A percentile compares a stretch with the other conserved stretches of the same genome.
phyloP scores from a whole-genome alignment of 352 stramenopile species.

The Phytophthora uliginosa region DNA sequence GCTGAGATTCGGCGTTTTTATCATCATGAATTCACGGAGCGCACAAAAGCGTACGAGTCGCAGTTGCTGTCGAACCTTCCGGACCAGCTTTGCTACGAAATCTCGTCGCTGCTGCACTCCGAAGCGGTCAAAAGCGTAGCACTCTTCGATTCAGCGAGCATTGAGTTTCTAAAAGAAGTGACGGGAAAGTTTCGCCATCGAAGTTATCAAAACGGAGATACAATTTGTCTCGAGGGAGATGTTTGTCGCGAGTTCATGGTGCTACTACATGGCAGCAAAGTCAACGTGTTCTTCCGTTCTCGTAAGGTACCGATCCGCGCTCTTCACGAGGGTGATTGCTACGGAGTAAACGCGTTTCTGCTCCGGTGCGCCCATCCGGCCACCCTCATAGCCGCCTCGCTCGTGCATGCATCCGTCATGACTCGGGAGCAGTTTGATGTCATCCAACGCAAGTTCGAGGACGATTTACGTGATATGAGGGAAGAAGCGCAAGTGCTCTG shows the following conservation, averaged over 20 bases:
- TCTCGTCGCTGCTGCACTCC: slow-evolving; percentile 77
- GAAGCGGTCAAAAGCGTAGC: slow-evolving; percentile 61
- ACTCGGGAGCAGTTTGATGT: slow-evolving; percentile 78
- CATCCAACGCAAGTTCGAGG: slow-evolving; percentile 67
- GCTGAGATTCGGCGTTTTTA: slow-evolving; percentile 81
- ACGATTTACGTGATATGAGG: slow-evolving; percentile 65
- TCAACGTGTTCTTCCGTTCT: slow-evolving; percentile 72
- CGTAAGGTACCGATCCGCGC: slow-evolving; percentile 60
- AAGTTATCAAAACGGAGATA: slow-evolving; percentile 79
- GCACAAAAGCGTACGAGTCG: slow-evolving; percentile 79
- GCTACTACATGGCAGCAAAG: slow-evolving; percentile 60
- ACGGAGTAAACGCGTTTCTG: slow-evolving; percentile 78
- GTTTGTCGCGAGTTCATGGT: slow-evolving; percentile 80
- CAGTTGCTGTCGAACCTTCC: slow-evolving; percentile 72
- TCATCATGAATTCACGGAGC: slow-evolving; percentile 65
- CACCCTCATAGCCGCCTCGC: slow-evolving; percentile 60
- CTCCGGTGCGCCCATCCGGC: slow-evolving; percentile 48
- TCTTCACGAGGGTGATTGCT: slow-evolving; percentile 74
- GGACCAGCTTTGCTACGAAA: slow-evolving; percentile 80
- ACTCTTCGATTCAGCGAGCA: slow-evolving; percentile 72
- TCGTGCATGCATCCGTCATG: slow-evolving; percentile 76
- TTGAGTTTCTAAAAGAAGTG: slow-evolving; percentile 81
- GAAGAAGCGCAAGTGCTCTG: slow-evolving; percentile 54
- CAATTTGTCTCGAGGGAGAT: slow-evolving; percentile 74
- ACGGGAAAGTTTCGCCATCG: slow-evolving; percentile 83